Evolutionary conservation across 352 stramenopile genomes (phyloP), one percentile per base, ranked within the genome.

Genomic region (Pythium sp.): DNA sequence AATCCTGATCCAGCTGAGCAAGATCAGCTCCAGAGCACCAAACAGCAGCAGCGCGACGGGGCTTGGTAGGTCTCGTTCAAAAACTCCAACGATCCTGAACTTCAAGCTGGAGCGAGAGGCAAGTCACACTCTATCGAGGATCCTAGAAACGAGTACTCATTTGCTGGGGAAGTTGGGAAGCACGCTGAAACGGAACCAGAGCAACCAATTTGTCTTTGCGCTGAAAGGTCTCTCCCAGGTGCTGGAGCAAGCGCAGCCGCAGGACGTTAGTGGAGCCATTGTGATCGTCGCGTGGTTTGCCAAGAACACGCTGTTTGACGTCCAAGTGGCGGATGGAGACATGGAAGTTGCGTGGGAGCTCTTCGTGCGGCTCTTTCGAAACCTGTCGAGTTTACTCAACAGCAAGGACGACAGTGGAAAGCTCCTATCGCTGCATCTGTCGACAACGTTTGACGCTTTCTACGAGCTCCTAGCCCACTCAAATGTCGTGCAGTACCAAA

Each of bases 131-230:
- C 11, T 64, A 5, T 11, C 30, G 24, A 72, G 76, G 30, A 62
- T 77, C 0, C 24, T 84, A 14, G n/a, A 76, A 41, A 77, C 76
- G 11, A 79, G 73, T 4, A 60, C 86, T 20, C 80, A 79, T 54
- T 46, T 92, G 9, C 65, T 92, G 5, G 72, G 69, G 14, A 76
- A 70, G 24, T 65, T 90, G 30, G 71, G 74, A 2, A 55, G 63
- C 0, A 55, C 75, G 24, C 20, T 92, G 49, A 92, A 90, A 62
- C 47, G 56, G 3, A 92, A 92, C 54, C 76, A 66, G 30, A 78
- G 69, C 49, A 90, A 89, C 55, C 80, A 87, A 66, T 92, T 74
- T 34, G 78, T 78, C 20, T 73, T 87, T 67, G 62, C 72, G 26
- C 68, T 90, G 51, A 80, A 85, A 32, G 76, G 89, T 59, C 63